Evolutionary conservation across 176 grass and related monocot genomes (phyloP).

Genomic region (Avena atlantica): DNA sequence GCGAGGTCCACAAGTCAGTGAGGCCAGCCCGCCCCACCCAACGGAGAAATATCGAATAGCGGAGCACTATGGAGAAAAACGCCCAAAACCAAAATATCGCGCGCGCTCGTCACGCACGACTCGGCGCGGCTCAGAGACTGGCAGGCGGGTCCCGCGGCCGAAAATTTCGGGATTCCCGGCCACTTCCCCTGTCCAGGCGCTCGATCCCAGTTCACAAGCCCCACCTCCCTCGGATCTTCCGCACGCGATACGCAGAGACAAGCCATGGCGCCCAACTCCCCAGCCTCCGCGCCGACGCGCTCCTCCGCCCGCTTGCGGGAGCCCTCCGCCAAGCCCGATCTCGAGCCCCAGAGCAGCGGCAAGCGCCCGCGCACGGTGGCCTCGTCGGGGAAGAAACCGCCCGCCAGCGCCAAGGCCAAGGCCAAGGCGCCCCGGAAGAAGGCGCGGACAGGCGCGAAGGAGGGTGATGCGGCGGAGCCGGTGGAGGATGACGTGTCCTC

Average conservation of each 20-base stretch:
- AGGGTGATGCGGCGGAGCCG: no score
- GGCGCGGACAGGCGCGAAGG: no score
- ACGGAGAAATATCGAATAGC: no score
- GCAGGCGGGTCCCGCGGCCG: no score
- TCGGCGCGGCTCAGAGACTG: not conserved
- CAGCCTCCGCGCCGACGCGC: not conserved
- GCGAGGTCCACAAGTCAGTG: no score
- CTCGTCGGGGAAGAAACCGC: not conserved
- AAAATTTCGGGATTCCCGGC: not conserved
- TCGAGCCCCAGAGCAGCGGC: not conserved
- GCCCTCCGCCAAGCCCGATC: no score
- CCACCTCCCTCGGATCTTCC: not conserved
- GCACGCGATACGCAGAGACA: no score
- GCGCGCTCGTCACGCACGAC: no score
- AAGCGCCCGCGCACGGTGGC: not conserved
- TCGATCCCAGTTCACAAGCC: not conserved
- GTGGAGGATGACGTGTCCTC: no score
- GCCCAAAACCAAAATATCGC: no score
- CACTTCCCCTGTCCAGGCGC: not conserved
- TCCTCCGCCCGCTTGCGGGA: not conserved
- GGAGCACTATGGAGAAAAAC: no score
- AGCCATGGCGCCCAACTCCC: not conserved
- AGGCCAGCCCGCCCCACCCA: no score
- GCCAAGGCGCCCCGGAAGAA: not conserved
- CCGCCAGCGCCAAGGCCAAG: not conserved